Conservation (phyloP, 352 stramenopile genomes). For the Pythium rhizo-oryzae region DNA sequence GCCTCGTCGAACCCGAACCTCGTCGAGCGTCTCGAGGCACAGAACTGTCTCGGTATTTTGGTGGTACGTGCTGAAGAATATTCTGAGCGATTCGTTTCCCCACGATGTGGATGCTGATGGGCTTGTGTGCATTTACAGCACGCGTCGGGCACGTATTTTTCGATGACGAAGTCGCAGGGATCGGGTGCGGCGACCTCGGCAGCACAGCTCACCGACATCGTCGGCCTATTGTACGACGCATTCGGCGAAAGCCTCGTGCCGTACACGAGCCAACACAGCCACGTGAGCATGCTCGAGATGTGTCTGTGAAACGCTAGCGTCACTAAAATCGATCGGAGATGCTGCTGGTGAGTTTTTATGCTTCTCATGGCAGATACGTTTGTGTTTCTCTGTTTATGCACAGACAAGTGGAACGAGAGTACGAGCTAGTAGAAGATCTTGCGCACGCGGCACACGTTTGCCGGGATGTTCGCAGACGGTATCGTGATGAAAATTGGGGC, state of each 20-base stretch:
- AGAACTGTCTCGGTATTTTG: slow-evolving; percentile 87
- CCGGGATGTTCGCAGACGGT: not conserved
- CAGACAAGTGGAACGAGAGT: not conserved
- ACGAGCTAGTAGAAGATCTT: slow-evolving; percentile 25
- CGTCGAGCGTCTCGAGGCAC: slow-evolving; percentile 80
- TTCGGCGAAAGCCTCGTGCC: slow-evolving; percentile 81
- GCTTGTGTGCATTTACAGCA: slow-evolving; percentile 41
- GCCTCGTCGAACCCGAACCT: slow-evolving; percentile 73
- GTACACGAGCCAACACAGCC: slow-evolving; percentile 55
- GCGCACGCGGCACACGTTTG: slow-evolving; percentile 26
- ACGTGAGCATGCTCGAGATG: slow-evolving; percentile 20
- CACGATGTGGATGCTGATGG: not conserved
- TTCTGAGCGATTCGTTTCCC: not conserved
- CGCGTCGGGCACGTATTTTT: slow-evolving; percentile 79
- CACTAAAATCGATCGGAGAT: not conserved
- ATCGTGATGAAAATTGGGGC: slow-evolving; percentile 13
- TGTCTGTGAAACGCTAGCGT: slow-evolving; percentile 16
- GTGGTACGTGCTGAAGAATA: slow-evolving; percentile 52
- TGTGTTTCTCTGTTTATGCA: not conserved
- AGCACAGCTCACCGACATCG: slow-evolving; percentile 49
- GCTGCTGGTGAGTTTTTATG: not conserved
- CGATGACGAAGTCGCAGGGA: slow-evolving; percentile 51
- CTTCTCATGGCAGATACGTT: not conserved
- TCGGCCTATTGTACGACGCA: slow-evolving; percentile 68
- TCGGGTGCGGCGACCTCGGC: slow-evolving; percentile 23